A percentile compares a stretch with the other conserved stretches of the same genome.
Evolutionary conservation across 2,329 filamentous ascomycete species (phyloP).

Genomic region (Lecanicillium sp.): DNA sequence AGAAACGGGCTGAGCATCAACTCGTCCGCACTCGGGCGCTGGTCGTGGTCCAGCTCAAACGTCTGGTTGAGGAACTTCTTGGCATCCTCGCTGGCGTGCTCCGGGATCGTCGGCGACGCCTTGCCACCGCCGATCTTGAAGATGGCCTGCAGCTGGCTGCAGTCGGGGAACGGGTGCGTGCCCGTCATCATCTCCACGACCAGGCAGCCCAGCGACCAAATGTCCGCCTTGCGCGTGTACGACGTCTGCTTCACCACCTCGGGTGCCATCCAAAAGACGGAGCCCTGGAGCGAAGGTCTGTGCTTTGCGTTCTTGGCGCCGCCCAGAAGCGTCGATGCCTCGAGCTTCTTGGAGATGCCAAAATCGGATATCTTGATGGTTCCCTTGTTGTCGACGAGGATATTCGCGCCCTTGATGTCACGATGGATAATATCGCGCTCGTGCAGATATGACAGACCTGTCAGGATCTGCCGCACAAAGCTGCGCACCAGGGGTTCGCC

Average conservation of each 20-base stretch:
- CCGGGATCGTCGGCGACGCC: conserved; percentile 82
- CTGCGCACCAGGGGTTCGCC: conserved; percentile 90
- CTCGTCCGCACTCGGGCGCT: conserved; percentile 86
- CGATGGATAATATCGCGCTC: conserved; percentile 94
- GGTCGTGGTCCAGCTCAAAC: conserved; percentile 93
- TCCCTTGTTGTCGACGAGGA: conserved; percentile 97
- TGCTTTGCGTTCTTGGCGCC: conserved; percentile 63
- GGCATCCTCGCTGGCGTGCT: conserved; percentile 78
- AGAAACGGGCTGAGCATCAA: conserved; percentile 79
- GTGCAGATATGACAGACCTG: conserved; percentile 88
- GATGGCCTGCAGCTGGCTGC: conserved; percentile 93
- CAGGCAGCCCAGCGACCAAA: conserved; percentile 94
- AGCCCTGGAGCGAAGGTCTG: conserved; percentile 81
- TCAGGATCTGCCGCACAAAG: conserved; percentile 93
- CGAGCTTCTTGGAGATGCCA: conserved; percentile 95
- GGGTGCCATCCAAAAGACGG: conserved; percentile 99
- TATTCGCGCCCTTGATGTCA: conserved; percentile 98
- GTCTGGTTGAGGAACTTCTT: conserved; percentile 78
- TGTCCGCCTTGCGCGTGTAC: conserved; percentile 97
- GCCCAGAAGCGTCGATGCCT: conserved; percentile 77
- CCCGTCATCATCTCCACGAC: conserved; percentile 99
- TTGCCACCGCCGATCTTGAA: conserved; percentile 94
- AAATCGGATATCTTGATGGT: conserved; percentile 99
- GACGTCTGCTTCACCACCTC: conserved; percentile 97
- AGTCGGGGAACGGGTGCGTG: conserved; percentile 91